Conservation (phyloP, 345 rosid genomes). For the Triadica sebifera region DNA sequence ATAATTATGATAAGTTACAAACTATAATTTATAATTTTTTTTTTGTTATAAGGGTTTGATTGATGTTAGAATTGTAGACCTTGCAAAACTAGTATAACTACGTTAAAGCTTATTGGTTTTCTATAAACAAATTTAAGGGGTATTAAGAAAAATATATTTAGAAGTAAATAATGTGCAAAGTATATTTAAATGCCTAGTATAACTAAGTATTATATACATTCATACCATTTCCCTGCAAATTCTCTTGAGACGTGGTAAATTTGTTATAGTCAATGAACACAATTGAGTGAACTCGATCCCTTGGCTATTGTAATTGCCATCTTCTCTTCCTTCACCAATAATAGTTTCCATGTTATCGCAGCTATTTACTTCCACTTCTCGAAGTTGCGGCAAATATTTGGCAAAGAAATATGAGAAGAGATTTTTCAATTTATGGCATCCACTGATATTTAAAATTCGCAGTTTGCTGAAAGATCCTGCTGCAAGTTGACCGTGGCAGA, state of each 20-base stretch:
- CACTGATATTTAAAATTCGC: not conserved
- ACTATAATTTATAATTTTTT: too few relatives aligned
- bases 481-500: not conserved
- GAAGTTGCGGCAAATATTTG: too few relatives aligned
- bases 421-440: not conserved
- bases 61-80: too few relatives aligned
- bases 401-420: not conserved
- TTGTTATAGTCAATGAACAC: not conserved
- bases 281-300: not conserved
- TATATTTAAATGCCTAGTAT: not conserved
- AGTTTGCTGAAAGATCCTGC: not conserved
- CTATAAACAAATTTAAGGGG: too few relatives aligned
- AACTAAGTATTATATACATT: not conserved
- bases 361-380: too few relatives aligned
- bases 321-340: not conserved
- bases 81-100: too few relatives aligned
- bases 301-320: too few relatives aligned
- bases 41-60: too few relatives aligned
- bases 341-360: constrained; percentile 10
- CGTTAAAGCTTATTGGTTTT: too few relatives aligned
- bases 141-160: too few relatives aligned
- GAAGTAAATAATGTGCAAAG: not conserved
- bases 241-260: constrained; percentile 1
- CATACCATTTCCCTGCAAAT: not conserved
- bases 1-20: too few relatives aligned